Evolutionary conservation across 2,329 filamentous ascomycete genomes (phyloP).

Genomic region (Cercospora zeina): DNA sequence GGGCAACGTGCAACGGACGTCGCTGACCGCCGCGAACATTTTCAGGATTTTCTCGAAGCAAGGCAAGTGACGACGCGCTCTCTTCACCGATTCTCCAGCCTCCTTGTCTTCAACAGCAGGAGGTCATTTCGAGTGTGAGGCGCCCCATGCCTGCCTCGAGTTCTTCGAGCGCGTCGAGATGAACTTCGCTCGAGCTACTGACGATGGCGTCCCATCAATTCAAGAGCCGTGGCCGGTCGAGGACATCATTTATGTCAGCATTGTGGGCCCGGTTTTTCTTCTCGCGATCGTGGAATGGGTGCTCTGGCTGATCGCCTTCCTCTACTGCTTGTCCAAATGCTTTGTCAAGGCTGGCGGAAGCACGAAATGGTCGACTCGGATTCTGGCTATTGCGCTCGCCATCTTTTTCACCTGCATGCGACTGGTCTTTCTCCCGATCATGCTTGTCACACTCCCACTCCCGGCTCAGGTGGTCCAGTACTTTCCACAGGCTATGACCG

Average conservation of each 20-base stretch:
- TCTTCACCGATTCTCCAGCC: background rate
- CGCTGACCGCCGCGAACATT: constrained; percentile 7
- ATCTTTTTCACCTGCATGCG: constrained; percentile 72
- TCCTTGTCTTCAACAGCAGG: background rate
- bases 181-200: constrained; percentile 17
- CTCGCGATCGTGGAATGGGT: constrained; percentile 90
- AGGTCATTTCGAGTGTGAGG: background rate
- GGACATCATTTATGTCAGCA: constrained; percentile 80
- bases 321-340: constrained; percentile 87
- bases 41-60: constrained; percentile 12
- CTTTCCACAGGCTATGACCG: constrained; percentile 70
- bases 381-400: constrained; percentile 75
- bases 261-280: constrained; percentile 78
- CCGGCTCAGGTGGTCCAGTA: constrained; percentile 69
- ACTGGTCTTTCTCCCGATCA: constrained; percentile 89
- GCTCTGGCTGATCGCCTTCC: constrained; percentile 88
- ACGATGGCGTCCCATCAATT: constrained; percentile 22
- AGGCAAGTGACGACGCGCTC: constrained; percentile 11
- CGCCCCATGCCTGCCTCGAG: constrained; percentile 1
- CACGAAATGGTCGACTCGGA: constrained; percentile 71
- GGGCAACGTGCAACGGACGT: constrained; percentile 7
- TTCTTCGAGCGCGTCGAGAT: constrained; percentile 14
- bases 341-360: constrained; percentile 68
- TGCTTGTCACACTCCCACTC: constrained; percentile 88
- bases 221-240: constrained; percentile 33